Base-by-base conservation (phyloP, 1,139 yeast genomes). In the Schizosaccharomyces versatilis region DNA sequence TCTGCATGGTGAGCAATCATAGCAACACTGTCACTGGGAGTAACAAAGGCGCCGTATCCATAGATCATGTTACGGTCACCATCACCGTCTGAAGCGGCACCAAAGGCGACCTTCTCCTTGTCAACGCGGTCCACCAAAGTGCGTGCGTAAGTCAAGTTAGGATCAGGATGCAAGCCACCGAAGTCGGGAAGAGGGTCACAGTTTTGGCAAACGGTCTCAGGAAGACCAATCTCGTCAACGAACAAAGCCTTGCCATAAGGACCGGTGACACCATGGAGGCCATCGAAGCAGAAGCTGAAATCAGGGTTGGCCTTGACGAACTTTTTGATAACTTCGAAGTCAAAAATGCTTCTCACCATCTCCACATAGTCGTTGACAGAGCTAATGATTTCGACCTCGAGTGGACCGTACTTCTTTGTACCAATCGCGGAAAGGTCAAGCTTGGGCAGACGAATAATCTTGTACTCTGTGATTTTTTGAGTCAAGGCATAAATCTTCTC, bases 1-100 rank as follows among this genome's bases (percentile, higher is more conserved):
- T 71, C 68, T 57, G 76, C 75, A 65, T 90, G 84, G 70, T 90
- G 97, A 24, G 97, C 88, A 66, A 90, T 90, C 62, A 90, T 88
- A 51, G 98, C 98, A 40, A 90, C 97, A 6, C 95, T 84, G 68
- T 90, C 98, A 66, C 98, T 97, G 1, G 98, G 98, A 0, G 96
- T 86, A 8, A 90, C 98, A 69, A 90, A 93, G 1, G 97, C 78
- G 55, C 84, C 84, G 47, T 88, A 88, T 58, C 98, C 98, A 68
- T 90, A 90, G 64, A 90, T 93, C 98, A 90, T 90, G 69, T 90
- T 90, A 71, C 98, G 79, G 68, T 90, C 98, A 68, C 98, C 98
- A 66, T 90, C 98, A 68, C 98, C 98, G 66, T 90, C 98, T 15
- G 94, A 82, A 6, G 98, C 98, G 44, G 98, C 98, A 61, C 98